Percentiles rank a stretch among this genome's conserved stretches.
Evolutionary conservation across 495 filamentous ascomycete genomes (phyloP).

Genomic region (Penicillium mononematosum): DNA sequence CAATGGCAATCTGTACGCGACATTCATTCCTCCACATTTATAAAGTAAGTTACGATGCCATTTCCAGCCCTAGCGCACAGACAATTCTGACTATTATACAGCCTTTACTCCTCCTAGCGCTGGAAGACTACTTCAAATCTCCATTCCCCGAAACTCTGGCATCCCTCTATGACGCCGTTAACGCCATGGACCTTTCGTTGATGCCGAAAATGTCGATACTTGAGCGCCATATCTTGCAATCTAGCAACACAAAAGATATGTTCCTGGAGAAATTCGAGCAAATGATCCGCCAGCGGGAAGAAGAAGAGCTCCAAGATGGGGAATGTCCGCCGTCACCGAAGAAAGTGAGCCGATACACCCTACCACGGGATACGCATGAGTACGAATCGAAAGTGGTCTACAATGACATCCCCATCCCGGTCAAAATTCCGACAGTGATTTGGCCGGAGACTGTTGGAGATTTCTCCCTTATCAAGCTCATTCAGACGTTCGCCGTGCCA

Average conservation of each 20-base stretch:
- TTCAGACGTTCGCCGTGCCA: slow-evolving; percentile 83
- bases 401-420: slow-evolving; percentile 90
- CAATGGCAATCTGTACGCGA: slow-evolving; percentile 98
- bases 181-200: slow-evolving; percentile 92
- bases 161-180: slow-evolving; percentile 85
- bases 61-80: neutral
- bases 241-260: slow-evolving; percentile 90
- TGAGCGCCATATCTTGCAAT: slow-evolving; percentile 82
- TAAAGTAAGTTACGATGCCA: slow-evolving; percentile 63
- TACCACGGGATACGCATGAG: slow-evolving; percentile 93
- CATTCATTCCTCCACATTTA: slow-evolving; percentile 99
- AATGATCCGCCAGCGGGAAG: slow-evolving; percentile 73
- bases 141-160: slow-evolving; percentile 88
- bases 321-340: slow-evolving; percentile 46
- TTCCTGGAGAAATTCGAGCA: slow-evolving; percentile 97
- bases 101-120: slow-evolving; percentile 88
- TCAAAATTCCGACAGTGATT: slow-evolving; percentile 90
- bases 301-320: slow-evolving; percentile 43
- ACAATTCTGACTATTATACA: slow-evolving; percentile 37
- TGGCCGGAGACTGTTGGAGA: slow-evolving; percentile 96
- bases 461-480: slow-evolving; percentile 95
- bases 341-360: slow-evolving; percentile 54
- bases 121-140: slow-evolving; percentile 96
- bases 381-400: slow-evolving; percentile 94
- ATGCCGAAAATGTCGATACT: slow-evolving; percentile 84